Evolutionary conservation across 108 stramenopile species (phyloP), one percentile per base, ranked within the genome.

Genomic region (Stephanodiscus minutulus): DNA sequence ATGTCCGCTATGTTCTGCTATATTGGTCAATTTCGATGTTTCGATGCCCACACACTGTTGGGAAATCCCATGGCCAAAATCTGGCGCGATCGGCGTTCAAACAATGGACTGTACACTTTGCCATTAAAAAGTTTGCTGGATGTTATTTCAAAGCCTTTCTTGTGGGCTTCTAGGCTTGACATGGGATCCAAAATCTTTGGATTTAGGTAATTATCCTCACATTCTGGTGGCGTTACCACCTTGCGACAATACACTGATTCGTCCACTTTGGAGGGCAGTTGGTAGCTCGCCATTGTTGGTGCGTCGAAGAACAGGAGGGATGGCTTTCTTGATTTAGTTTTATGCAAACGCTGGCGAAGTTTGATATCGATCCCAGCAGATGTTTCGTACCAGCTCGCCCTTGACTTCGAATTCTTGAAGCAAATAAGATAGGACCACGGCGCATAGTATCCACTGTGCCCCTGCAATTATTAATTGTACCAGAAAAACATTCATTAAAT

Each of bases 361-460:
- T 68, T 37, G n/a, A 79, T 58, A 1, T 67, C 66, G 29, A 79
- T 46, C 29, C 74, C 61, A 10, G 74, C 68, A 28, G 28, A 47
- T 43, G 37, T 65, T 55, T 57, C 27, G 47, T 79, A 74, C 78
- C 78, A 79, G 61, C 63, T 53, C 11, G 65, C 25, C 55, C 78
- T 64, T 31, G 59, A 25, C 27, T 62, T 62, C 39, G 13, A 37
- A n/a, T 68, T 41, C 27, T 74, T 74, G 28, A 73, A 69, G 21
- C 66, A 67, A 15, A 79, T 66, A 1, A 79, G 66, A 28, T 74
- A 79, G 50, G 72, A 63, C 73, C 78, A 74, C 0, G 78, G 78
- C 10, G 59, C 44, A 43, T 27, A 56, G 48, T 53, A 73, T 36
- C 61, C 35, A 13, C 64, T 48, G 28, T 67, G 65, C 2, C 43